A percentile compares a stretch with the other conserved stretches of the same genome.
Evolutionary conservation across 2,329 filamentous ascomycete genomes (phyloP).

Genomic region (Metarhizium brunneum): DNA sequence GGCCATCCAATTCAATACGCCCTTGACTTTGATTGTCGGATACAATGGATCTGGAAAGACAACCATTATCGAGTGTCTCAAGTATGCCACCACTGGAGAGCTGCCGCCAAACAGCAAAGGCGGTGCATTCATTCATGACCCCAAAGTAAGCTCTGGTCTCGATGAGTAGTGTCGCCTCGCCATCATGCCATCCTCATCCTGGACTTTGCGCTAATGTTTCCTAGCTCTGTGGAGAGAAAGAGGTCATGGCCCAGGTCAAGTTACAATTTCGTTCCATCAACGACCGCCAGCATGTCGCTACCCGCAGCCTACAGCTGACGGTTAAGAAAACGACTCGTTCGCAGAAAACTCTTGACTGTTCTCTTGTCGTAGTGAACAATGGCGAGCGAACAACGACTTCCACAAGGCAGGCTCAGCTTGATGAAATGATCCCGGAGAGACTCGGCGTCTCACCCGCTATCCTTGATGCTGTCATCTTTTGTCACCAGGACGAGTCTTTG

Average conservation of each 20-base stretch:
- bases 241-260: conserved; percentile 86
- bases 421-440: conserved; percentile 74
- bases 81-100: conserved; percentile 93
- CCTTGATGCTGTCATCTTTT: conserved; percentile 93
- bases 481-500: conserved; percentile 93
- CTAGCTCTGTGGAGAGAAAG: conserved; percentile 71
- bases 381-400: conserved; percentile 75
- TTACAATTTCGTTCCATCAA: conserved; percentile 75
- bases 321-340: conserved; percentile 71
- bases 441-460: conserved; percentile 86
- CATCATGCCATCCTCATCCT: not conserved
- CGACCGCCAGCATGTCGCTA: conserved; percentile 71
- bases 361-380: conserved; percentile 64
- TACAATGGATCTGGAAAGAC: conserved; percentile 98
- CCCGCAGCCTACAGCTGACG: conserved; percentile 74
- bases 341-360: conserved; percentile 78
- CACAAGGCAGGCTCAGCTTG: conserved; percentile 70
- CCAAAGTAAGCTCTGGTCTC: conserved; percentile 48
- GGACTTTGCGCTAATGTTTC: conserved; percentile 5
- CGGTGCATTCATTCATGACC: conserved; percentile 93
- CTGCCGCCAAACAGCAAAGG: conserved; percentile 84
- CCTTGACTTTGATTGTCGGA: conserved; percentile 91
- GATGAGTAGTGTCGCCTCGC: not conserved
- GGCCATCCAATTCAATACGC: conserved; percentile 79
- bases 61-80: conserved; percentile 96